Conservation (phyloP, 2,329 filamentous ascomycete species). For the Rutstroemia sp. region DNA sequence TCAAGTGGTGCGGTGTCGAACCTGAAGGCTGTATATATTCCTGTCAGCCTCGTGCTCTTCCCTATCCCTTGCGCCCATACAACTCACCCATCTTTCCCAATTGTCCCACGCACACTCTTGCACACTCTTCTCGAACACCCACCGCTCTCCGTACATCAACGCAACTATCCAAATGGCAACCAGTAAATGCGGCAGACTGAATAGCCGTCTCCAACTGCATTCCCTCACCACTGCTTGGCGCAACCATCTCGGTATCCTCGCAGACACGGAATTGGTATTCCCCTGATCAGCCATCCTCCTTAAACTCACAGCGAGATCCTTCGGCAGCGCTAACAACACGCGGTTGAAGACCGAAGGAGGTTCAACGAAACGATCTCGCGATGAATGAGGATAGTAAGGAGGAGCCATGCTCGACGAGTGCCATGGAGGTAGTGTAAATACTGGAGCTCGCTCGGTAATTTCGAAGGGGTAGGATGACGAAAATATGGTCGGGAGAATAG, state of each 20-base stretch:
- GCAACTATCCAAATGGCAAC: conserved; percentile 68
- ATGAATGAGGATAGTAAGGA: conserved; percentile 17
- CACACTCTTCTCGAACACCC: conserved; percentile 64
- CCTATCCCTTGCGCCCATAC: background rate
- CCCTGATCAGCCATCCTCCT: conserved; percentile 19
- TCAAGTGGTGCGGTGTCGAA: conserved; percentile 69
- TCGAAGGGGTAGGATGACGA: background rate
- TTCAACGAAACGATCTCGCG: conserved; percentile 23
- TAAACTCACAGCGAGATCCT: conserved; percentile 18
- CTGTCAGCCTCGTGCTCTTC: conserved; percentile 16
- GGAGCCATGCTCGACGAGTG: conserved; percentile 14
- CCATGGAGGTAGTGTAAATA: too few species aligned
- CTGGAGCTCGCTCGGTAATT: background rate
- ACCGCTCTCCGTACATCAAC: conserved; percentile 79
- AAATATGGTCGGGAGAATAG: background rate
- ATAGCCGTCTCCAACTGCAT: conserved; percentile 41
- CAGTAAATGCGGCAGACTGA: conserved; percentile 60
- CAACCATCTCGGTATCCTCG: conserved; percentile 14
- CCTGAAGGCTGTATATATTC: conserved; percentile 53
- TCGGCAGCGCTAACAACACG: conserved; percentile 18
- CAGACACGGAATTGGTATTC: conserved; percentile 12
- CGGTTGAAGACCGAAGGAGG: conserved; percentile 23
- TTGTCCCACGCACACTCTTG: conserved; percentile 69
- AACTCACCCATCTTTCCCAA: conserved; percentile 87
- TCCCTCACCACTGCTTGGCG: conserved; percentile 30